Evolutionary conservation across 2,329 filamentous ascomycete genomes (phyloP).

Genomic region (Fusarium xylarioides): DNA sequence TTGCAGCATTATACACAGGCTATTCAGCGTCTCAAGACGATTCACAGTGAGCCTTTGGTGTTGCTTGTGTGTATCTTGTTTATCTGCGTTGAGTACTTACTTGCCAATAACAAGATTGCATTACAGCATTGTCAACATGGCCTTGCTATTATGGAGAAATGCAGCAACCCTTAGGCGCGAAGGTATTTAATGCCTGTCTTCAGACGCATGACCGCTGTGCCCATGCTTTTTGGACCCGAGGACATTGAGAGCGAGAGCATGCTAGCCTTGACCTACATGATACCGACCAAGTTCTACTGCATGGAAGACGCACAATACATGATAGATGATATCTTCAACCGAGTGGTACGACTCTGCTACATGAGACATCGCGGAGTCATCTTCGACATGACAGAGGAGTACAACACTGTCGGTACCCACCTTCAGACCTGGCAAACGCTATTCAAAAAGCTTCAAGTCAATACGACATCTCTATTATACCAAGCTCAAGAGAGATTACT

Average conservation of each 20-base stretch:
- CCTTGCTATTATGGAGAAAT: not conserved
- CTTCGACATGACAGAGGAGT: not conserved
- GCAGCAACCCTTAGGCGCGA: not conserved
- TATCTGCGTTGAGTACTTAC: slow-evolving; percentile 1
- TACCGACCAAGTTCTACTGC: not conserved
- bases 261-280: not conserved
- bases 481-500: not conserved
- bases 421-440: not conserved
- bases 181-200: slow-evolving; percentile 11
- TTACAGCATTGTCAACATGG: slow-evolving; percentile 1
- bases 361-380: not conserved
- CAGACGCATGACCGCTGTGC: not conserved
- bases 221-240: slow-evolving; percentile 2
- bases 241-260: not conserved
- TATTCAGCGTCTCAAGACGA: not conserved
- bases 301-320: slow-evolving; percentile 6
- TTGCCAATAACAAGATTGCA: not conserved
- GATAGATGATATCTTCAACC: slow-evolving; percentile 10
- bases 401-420: not conserved
- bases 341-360: not conserved
- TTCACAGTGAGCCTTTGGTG: not conserved
- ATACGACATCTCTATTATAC: not conserved
- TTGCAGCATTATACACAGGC: slow-evolving; percentile 17
- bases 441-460: not conserved
- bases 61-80: slow-evolving; percentile 12